These are phyloP conservation scores for Boletales sp. DNA, from an alignment of 768 basidiomycete species.

Conservation along the genomic window DNA sequence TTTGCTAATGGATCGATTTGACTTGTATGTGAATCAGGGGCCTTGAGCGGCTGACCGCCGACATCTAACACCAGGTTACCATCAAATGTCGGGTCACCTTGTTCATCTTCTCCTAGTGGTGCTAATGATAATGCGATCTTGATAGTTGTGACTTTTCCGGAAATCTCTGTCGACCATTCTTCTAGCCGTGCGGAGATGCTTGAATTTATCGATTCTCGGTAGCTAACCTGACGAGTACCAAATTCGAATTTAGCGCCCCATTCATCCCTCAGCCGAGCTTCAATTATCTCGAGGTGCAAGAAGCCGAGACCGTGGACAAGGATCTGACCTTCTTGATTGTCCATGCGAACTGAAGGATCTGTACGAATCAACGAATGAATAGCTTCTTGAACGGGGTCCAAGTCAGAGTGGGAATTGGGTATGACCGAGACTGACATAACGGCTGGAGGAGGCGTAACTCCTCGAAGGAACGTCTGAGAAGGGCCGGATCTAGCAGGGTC, in stretches of 20 bases:
- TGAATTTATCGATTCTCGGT: constrained; percentile 55
- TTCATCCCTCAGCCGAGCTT: constrained; percentile 75
- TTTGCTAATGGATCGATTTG: constrained; percentile 45
- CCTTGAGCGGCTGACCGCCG: constrained; percentile 47
- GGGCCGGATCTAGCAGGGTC: constrained; percentile 32
- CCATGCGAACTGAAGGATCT: constrained; percentile 83
- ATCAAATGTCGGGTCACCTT: constrained; percentile 68
- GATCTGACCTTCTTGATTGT: constrained; percentile 78
- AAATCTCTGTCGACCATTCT: constrained; percentile 60
- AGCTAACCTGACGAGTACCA: constrained; percentile 74
- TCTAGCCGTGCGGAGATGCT: constrained; percentile 31
- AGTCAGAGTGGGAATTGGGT: constrained; percentile 75
- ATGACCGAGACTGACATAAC: constrained; percentile 84
- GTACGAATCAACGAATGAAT: constrained; percentile 72
- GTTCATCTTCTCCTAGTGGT: constrained; percentile 50
- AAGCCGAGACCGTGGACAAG: constrained; percentile 82
- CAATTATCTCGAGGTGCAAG: constrained; percentile 86
- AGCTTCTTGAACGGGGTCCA: constrained; percentile 74
- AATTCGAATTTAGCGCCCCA: constrained; percentile 78
- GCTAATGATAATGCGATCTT: constrained; percentile 54
- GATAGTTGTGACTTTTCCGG: constrained; percentile 52
- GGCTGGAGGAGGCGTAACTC: constrained; percentile 74
- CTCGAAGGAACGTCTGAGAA: constrained; percentile 45
- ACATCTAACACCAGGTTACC: constrained; percentile 69
- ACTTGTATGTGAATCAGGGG: constrained; percentile 46